Evolutionary conservation across 257 asterid genomes (phyloP), one percentile per base, ranked within the genome.

Genomic region (Capsicum chinense): DNA sequence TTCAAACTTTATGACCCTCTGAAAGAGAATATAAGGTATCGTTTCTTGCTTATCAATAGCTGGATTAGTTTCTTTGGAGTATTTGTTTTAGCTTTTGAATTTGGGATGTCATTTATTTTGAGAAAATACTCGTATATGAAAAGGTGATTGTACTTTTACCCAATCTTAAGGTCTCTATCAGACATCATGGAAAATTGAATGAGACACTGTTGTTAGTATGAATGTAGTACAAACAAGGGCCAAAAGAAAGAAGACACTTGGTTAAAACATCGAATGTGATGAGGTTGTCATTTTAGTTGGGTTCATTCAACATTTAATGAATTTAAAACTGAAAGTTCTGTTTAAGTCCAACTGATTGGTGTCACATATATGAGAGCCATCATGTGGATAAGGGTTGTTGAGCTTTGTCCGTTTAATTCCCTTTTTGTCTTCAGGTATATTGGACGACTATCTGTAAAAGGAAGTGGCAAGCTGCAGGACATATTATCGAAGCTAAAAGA

Each of bases 391-490:
- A 52, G 56, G 33, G 35, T 9, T 47, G 6, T 4, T 35, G 59
- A n/a, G 15, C 37, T 50, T 52, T 54, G 12, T 56, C 26, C 26
- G 48, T 59, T 56, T 50, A 47, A 83, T 48, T 70, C 44, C 76
- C 35, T 82, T 58, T 70, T 17, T 80, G 64, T 84, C 84, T 21
- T 81, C 48, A 92, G 98, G 73, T 92, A 88, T 87, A 91, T 88
- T 79, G 97, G 98, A 54, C 84, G 94, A 83, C 89, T 92, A 78
- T 92, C 92, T 91, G 97, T 93, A 59, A 92, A 94, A 84, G 86
- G 85, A 73, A 83, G 59, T 64, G 89, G 93, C 74, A 92, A 88
- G 88, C 97, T 97, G 71, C 48, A 83, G 17, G 97, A 94, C 50
- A 88, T 92, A 80, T 58, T 91, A 81, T 60, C 84, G 63, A 90